Evolutionary conservation across 257 asterid species (phyloP).

Genomic region (Asclepias syriaca): DNA sequence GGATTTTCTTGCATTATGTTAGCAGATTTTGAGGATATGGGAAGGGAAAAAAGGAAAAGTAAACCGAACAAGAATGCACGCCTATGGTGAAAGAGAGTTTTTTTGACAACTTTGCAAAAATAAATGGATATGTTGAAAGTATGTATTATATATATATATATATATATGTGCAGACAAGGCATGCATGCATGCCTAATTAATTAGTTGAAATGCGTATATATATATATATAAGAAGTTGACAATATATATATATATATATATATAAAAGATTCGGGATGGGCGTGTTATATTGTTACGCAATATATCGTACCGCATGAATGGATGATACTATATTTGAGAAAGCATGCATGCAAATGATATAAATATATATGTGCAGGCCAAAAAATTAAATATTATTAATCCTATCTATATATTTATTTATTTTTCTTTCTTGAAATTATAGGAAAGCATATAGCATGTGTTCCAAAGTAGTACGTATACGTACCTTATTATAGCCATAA

Average conservation of each 20-base stretch:
- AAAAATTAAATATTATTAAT: not conserved
- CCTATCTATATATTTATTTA: not conserved
- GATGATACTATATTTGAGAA: not conserved
- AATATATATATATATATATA: too few species aligned
- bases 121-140: not conserved
- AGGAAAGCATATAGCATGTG: too few species aligned
- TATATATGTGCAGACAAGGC: not conserved
- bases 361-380: not conserved
- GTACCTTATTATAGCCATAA: too few species aligned
- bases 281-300: not conserved
- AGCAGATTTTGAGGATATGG: not conserved
- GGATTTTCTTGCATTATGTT: not conserved
- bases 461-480: too few species aligned
- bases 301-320: not conserved
- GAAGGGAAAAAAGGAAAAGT: too few species aligned
- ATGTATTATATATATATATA: too few species aligned
- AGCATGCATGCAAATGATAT: constrained; percentile 2
- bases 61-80: constrained; percentile 2
- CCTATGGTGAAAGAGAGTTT: not conserved
- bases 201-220: too few species aligned
- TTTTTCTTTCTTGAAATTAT: not conserved
- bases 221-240: not conserved
- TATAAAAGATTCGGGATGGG: not conserved
- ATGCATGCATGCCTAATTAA: constrained; percentile 1
- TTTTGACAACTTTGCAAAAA: not conserved